Evolutionary conservation across 108 stramenopile genomes (phyloP), one percentile per base, ranked within the genome.

Genomic region (Fistulifera pelliculosa): DNA sequence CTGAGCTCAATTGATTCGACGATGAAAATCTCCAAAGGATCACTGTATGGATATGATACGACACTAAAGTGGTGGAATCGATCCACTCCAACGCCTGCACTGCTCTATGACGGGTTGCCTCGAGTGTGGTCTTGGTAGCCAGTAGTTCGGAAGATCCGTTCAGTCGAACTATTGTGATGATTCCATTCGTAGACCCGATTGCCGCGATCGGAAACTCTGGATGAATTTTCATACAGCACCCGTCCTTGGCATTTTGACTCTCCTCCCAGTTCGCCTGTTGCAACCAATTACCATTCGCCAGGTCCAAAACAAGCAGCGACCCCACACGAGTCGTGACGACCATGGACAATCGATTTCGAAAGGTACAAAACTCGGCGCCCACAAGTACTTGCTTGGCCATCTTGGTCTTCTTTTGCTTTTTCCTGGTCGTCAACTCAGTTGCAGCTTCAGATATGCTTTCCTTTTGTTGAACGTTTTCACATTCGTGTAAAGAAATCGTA

Each of bases 111-210:
- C 66, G 24, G 25, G 42, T 59, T 38, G 64, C 67, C 23, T 35
- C 31, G 31, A 35, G 31, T 8, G 31, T 35, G 3, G 31, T 35
- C 31, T 35, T 35, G 31, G 38, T 39, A 1, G 59, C 38, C 4
- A 73, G 1, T 13, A 16, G 14, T 45, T 23, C 28, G 38, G 38
- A 12, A 12, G 31, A 28, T 19, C 23, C 13, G 26, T 25, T n/a
- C 39, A 49, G 14, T 1, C 50, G 35, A 21, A 57, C 41, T 1
- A 80, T 27, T 1, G 83, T 60, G 42, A 83, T 66, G 39, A 75
- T 64, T 28, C 81, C 85, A 21, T 63, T 59, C 42, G 79, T 63
- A 21, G 81, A 81, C 12, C 81, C 85, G 48, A 83, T 66, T 11
- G 80, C 65, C 39, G 68, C 67, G 12, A 35, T 17, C 27, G 17